Evolutionary conservation across 192 early-diverging fungal species (phyloP).

Genomic region (Linnemannia exigua): DNA sequence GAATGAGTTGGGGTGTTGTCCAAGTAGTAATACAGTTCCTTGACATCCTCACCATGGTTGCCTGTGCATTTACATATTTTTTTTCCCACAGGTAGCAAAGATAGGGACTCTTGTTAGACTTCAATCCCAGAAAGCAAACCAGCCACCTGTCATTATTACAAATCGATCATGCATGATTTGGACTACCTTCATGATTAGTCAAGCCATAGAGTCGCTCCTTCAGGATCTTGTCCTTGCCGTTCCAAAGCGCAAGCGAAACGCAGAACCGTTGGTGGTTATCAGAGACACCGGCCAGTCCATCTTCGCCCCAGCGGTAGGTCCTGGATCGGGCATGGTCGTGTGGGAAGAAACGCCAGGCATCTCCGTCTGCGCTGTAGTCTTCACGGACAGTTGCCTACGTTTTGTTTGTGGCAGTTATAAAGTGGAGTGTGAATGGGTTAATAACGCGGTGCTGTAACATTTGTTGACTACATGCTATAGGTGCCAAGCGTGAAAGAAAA

Average conservation of each 20-base stretch:
- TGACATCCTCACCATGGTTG: conserved; percentile 57
- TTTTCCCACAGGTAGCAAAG: background rate
- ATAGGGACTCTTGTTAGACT: background rate
- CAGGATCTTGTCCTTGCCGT: conserved; percentile 48
- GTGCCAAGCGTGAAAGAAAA: too few species aligned
- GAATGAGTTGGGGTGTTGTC: conserved; percentile 52
- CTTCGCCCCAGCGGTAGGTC: conserved; percentile 54
- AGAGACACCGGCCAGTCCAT: conserved; percentile 44
- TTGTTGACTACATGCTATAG: background rate
- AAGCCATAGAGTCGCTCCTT: conserved; percentile 53
- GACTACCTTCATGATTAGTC: conserved; percentile 51
- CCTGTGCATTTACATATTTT: conserved; percentile 2
- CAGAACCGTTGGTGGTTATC: conserved; percentile 57
- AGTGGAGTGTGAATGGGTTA: background rate
- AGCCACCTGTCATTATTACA: background rate
- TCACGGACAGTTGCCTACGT: conserved; percentile 31
- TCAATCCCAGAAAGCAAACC: background rate
- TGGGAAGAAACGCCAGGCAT: conserved; percentile 49
- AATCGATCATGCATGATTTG: background rate
- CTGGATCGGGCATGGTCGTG: conserved; percentile 52
- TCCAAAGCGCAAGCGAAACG: conserved; percentile 51
- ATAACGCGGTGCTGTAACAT: background rate
- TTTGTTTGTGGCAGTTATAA: too few species aligned
- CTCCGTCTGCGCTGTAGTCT: conserved; percentile 49
- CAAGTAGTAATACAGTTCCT: conserved; percentile 55